phyloP scores from a whole-genome alignment of 148 eudicot species.

The Silene conica region DNA sequence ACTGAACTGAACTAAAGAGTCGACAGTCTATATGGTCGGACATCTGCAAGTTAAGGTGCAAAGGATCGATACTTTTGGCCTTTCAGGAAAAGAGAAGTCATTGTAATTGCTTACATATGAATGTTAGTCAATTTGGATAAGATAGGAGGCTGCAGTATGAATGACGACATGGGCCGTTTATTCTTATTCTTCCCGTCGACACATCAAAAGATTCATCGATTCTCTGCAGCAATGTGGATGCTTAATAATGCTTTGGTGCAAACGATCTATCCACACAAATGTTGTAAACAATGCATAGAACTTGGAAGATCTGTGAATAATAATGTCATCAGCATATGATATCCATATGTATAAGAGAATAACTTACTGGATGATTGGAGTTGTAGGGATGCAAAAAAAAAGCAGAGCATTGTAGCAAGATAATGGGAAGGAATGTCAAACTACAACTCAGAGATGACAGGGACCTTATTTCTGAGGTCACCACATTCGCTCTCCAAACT shows the following conservation, averaged over 20 bases:
- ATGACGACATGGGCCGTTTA: neutral
- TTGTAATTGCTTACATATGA: constrained; percentile 12
- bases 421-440: constrained; percentile 22
- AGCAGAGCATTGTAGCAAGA: neutral
- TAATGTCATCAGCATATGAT: constrained; percentile 13
- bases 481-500: neutral
- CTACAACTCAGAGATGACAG: neutral
- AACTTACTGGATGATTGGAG: constrained; percentile 2
- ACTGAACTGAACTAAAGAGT: too few species aligned
- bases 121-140: constrained; percentile 25
- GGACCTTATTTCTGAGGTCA: neutral
- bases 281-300: neutral
- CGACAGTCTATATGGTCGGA: neutral
- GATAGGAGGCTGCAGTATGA: neutral
- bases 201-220: constrained; percentile 1
- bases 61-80: neutral
- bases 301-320: constrained; percentile 14
- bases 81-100: neutral
- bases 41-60: too few species aligned
- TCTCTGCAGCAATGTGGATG: neutral
- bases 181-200: neutral
- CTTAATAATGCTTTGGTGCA: neutral
- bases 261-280: constrained; percentile 3
- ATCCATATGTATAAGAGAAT: neutral
- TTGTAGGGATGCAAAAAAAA: neutral